Percentiles rank a stretch among this genome's conserved stretches.
Evolutionary conservation across 1,284 basidiomycete species (phyloP).

Genomic region (Cutaneotrichosporon dermatis): DNA sequence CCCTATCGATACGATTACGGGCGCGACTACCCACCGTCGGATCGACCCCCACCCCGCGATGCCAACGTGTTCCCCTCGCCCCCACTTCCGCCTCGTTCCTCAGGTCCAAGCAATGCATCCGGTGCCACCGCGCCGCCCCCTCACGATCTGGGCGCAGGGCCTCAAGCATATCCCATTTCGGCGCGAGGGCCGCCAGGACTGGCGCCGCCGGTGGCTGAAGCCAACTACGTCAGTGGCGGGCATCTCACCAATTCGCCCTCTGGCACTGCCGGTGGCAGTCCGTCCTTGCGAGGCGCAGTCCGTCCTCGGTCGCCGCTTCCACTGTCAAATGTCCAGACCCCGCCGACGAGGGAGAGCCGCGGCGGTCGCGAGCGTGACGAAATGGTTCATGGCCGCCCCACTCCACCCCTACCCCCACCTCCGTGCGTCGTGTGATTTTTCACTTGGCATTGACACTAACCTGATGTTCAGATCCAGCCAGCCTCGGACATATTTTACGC

Average conservation of each 20-base stretch:
- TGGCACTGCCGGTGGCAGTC: background rate
- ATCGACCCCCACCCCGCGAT: background rate
- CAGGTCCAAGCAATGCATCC: background rate
- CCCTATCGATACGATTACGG: background rate
- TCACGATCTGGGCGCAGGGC: background rate
- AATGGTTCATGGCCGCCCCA: background rate
- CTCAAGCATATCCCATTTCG: background rate
- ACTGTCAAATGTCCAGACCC: too few species aligned
- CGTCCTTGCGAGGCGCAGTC: background rate
- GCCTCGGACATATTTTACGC: slow-evolving; percentile 8
- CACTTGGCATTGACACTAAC: background rate
- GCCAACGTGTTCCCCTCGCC: background rate
- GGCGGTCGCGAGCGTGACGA: background rate
- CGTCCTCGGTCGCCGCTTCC: background rate
- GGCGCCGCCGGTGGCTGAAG: background rate
- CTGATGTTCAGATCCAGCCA: background rate
- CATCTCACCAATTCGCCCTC: background rate
- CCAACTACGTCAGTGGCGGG: too few species aligned
- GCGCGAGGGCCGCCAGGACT: background rate
- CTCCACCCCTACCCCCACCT: background rate
- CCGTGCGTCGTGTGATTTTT: background rate
- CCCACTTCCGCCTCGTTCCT: background rate
- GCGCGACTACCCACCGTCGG: background rate
- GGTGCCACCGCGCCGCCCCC: background rate
- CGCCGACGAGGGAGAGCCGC: background rate